Evolutionary conservation across 2,329 filamentous ascomycete genomes (phyloP), one percentile per base, ranked within the genome.

Genomic region (Ophiostoma ips): DNA sequence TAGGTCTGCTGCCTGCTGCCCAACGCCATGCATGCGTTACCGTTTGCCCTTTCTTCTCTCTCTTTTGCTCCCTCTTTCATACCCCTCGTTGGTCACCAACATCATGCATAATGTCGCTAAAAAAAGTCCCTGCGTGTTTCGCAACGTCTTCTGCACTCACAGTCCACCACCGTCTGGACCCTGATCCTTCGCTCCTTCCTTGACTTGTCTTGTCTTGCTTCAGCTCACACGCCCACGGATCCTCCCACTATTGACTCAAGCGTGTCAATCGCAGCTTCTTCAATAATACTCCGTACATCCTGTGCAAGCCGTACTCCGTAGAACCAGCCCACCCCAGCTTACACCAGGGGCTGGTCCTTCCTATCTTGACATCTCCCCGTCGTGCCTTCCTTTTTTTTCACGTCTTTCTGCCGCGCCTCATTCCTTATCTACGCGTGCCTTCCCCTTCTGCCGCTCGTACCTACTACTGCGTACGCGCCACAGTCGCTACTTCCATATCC

Each of bases 401-500:
- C 8, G 10, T n/a, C 31, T 33, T 12, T 12, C 37, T 41, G 19
- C 38, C 21, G n/a, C 13, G 21, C n/a, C 38, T 21, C 21, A 41
- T 12, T n/a, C 21, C 38, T 41, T 41, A 41, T 41, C 38, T 44
- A 31, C 41, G 41, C 30, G 50, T 52, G 45, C 46, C 45, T 51
- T 48, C 45, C 47, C n/a, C 9, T 52, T 37, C 9, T 44, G 37
- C 36, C 38, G 38, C 28, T 38, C 48, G 37, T 24, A 36, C 44
- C 34, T 48, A 21, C 28, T 18, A n/a, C n/a, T n/a, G n/a, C n/a
- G n/a, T n/a, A 31, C 38, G 33, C 36, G 43, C 41, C 46, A 36
- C 51, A 47, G 48, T 53, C 48, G 48, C 48, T 46, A 35, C 51
- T 50, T 41, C 36, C 34, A 13, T 37, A 35, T 21, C n/a, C 36